These are phyloP conservation scores for Pyracantha coccinea DNA, from an alignment of 331 rosid species.

Conservation along the genomic window DNA sequence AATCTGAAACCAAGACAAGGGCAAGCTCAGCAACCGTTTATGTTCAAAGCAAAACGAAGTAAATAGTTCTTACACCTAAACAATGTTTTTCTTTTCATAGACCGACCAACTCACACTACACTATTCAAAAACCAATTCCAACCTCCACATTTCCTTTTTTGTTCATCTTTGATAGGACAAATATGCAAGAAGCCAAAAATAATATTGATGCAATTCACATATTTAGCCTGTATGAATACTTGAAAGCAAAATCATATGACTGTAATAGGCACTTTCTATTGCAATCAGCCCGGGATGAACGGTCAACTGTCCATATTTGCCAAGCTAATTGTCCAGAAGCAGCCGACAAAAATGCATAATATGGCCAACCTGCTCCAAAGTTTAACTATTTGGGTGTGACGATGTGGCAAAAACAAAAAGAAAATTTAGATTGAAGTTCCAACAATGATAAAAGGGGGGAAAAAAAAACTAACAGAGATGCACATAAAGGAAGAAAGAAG, in stretches of 20 bases:
- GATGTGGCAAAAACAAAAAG: background rate
- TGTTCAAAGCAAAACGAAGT: background rate
- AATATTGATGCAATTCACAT: background rate
- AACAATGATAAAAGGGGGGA: background rate
- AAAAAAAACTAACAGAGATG: no score
- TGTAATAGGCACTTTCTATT: constrained; percentile 53
- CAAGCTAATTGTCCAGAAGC: constrained; percentile 85
- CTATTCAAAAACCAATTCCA: no score
- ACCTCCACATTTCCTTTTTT: background rate
- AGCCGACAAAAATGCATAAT: constrained; percentile 59
- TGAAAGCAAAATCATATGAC: background rate
- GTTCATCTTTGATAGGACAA: background rate
- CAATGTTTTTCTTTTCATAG: no score
- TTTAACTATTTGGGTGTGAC: background rate
- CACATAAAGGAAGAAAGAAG: no score
- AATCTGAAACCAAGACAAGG: constrained; percentile 40
- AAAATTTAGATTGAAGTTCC: constrained; percentile 2
- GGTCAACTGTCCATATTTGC: constrained; percentile 81
- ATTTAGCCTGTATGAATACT: background rate
- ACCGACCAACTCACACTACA: no score
- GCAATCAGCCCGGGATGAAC: constrained; percentile 72
- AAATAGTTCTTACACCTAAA: background rate
- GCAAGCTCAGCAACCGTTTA: background rate
- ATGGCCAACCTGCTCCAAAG: constrained; percentile 78
- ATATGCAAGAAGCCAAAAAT: background rate